These are phyloP conservation scores for Leishmania guyanensis DNA, from an alignment of 208 protist genomes.

Conservation along the genomic window DNA sequence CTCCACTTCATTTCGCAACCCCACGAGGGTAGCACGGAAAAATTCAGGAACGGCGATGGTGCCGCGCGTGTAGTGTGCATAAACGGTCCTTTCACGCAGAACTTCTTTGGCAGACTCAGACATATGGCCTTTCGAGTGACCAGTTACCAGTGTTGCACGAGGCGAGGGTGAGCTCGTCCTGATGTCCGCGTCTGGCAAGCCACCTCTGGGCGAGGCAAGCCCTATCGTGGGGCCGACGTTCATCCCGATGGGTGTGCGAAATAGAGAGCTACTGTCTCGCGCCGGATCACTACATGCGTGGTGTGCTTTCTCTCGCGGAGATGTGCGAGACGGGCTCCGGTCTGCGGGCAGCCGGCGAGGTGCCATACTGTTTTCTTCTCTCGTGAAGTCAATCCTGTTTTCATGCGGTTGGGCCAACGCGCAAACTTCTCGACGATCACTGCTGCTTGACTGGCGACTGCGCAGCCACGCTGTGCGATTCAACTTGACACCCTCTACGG, in stretches of 20 bases:
- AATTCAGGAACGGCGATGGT: slow-evolving; percentile 35
- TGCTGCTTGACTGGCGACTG: slow-evolving; percentile 9
- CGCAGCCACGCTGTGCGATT: slow-evolving; percentile 40
- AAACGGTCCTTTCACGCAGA: slow-evolving; percentile 12
- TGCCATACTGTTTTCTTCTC: neutral
- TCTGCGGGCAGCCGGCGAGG: neutral
- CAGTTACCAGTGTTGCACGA: neutral
- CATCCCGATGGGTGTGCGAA: neutral
- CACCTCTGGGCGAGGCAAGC: neutral
- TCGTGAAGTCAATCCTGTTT: neutral
- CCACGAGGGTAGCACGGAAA: slow-evolving; percentile 29
- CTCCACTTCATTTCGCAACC: slow-evolving; percentile 52
- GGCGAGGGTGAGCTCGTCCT: neutral
- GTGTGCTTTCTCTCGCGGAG: neutral
- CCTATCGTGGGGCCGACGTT: neutral
- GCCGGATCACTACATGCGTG: neutral
- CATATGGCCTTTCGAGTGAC: neutral
- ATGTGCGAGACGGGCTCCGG: neutral
- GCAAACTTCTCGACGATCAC: neutral
- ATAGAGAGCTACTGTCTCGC: neutral
- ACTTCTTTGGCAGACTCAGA: neutral
- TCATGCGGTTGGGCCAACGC: neutral
- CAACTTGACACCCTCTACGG: slow-evolving; percentile 60
- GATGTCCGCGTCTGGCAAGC: neutral
- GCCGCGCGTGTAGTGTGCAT: slow-evolving; percentile 31